A percentile compares a stretch with the other conserved stretches of the same genome.
Evolutionary conservation across 2,329 filamentous ascomycete species (phyloP).

Genomic region (Chaetomium sp.): DNA sequence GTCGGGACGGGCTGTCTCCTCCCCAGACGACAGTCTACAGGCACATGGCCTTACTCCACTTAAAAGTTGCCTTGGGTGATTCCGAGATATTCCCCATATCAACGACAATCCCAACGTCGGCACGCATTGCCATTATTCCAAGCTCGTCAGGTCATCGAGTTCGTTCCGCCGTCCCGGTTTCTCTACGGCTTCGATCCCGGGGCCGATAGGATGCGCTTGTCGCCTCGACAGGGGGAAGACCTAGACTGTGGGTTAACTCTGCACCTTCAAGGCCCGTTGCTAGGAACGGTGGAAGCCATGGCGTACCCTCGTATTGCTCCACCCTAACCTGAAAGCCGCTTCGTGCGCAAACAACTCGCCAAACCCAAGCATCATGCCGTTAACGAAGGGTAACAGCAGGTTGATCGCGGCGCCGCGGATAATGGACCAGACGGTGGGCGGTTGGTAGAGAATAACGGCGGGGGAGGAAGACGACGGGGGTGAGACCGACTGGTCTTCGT

Average conservation of each 20-base stretch:
- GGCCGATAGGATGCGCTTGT: constrained; percentile 68
- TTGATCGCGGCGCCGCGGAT: constrained; percentile 92
- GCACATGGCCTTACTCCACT: background rate
- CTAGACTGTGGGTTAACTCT: constrained; percentile 39
- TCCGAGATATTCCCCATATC: background rate
- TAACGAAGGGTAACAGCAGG: constrained; percentile 90
- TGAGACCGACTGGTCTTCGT: constrained; percentile 62
- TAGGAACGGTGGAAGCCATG: background rate
- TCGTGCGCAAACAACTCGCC: constrained; percentile 97
- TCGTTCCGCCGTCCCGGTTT: constrained; percentile 61
- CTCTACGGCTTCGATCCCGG: constrained; percentile 76
- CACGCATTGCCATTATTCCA: constrained; percentile 57
- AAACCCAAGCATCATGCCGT: constrained; percentile 97
- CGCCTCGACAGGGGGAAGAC: constrained; percentile 63
- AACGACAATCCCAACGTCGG: background rate
- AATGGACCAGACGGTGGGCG: constrained; percentile 84
- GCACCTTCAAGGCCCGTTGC: no score
- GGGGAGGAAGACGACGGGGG: constrained; percentile 64
- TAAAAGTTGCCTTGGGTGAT: background rate
- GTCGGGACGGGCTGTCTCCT: background rate
- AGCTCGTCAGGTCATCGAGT: constrained; percentile 65
- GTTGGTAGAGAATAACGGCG: constrained; percentile 81
- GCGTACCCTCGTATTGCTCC: constrained; percentile 88
- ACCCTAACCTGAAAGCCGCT: constrained; percentile 87
- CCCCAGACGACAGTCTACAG: background rate